Evolutionary conservation across 257 asterid species (phyloP), one percentile per base, ranked within the genome.

Genomic region (Osmanthus fragrans): DNA sequence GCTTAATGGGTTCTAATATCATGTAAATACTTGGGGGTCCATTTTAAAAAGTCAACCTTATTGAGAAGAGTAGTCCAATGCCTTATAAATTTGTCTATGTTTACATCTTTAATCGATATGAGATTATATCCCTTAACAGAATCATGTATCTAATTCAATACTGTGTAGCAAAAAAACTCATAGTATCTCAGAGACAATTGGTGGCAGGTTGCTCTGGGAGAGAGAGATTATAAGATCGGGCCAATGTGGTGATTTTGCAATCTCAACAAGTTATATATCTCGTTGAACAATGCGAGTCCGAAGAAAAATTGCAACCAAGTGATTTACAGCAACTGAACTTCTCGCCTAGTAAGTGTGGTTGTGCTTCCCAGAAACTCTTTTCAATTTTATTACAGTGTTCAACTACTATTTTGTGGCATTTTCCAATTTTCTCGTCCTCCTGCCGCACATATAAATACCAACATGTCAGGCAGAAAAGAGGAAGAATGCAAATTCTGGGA

Each of bases 341-440:
- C 73, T 87, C 89, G 16, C 80, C 78, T 30, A 94, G 92, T 82
- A 94, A 88, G 19, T 81, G 74, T 11, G 92, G 87, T 75, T 90
- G 97, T 64, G 82, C 86, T 75, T 80, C 85, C 98, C 96, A 94
- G 54, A 90, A 94, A 79, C 81, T 80, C 15, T 79, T 32, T 29
- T 86, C 97, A n/a, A 94, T 94, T 77, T 90, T 90, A 79, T 90
- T 85, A 73, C 91, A 82, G 74, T 89, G 79, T 69, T 78, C 84
- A 39, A 94, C 86, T 33, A 85, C 89, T 34, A 90, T 80, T 71
- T 83, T 84, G 86, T 80, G 86, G 64, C 76, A 79, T 81, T 87
- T 87, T 64, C 82, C 86, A 64, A 64, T 34, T 67, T 75, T 80
- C 18, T 63, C 78, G 71, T 83, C 93, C 71, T 74, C 39, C 40